These are phyloP conservation scores for Magnolia changhungtana DNA, from an alignment of 164 flowering plant genomes.

Conservation along the genomic window DNA sequence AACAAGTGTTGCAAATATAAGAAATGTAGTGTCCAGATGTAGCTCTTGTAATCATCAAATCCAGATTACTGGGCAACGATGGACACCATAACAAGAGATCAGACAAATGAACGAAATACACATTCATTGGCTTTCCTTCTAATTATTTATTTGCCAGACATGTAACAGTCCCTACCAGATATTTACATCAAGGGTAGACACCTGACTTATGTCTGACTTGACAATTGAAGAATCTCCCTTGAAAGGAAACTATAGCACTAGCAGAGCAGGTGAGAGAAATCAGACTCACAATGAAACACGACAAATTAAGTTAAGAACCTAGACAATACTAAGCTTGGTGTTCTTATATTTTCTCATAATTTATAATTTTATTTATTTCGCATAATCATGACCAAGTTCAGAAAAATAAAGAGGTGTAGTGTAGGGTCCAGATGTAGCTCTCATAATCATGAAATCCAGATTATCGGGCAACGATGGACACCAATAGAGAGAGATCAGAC, in stretches of 20 bases:
- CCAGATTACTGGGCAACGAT: neutral
- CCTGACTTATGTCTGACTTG: neutral
- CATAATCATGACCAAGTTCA: neutral
- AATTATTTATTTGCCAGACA: neutral
- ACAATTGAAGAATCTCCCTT: neutral
- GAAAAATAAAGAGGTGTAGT: neutral
- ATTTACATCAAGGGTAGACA: no score
- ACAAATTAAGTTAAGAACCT: neutral
- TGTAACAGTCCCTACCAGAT: neutral
- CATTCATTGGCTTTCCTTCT: neutral
- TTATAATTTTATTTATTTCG: neutral
- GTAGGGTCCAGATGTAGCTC: slow-evolving; percentile 3
- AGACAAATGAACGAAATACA: neutral
- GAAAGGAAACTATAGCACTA: no score
- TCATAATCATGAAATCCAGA: neutral
- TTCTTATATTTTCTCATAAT: no score
- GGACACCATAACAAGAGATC: neutral
- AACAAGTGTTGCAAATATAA: neutral
- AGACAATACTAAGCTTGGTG: no score
- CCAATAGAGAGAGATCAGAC: neutral
- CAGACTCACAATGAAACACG: no score
- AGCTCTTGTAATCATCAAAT: neutral
- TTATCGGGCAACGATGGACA: slow-evolving; percentile 1
- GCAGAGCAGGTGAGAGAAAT: no score
- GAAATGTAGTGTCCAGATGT: neutral